Evolutionary conservation across 1,139 yeast species (phyloP).

Genomic region (Blastobotrys apis): DNA sequence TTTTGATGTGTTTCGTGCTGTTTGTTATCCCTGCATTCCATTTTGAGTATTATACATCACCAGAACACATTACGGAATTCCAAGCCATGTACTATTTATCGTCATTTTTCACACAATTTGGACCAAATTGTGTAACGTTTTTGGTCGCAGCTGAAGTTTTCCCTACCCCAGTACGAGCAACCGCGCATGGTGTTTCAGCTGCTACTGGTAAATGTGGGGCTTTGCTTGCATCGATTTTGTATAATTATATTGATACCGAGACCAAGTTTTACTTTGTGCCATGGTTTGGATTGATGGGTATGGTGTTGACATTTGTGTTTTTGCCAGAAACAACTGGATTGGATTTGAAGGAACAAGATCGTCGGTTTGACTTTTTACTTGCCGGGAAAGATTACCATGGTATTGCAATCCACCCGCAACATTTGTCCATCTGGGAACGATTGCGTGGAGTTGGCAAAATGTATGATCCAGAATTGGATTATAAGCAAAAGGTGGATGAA

Average conservation of each 20-base stretch:
- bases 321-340: slow-evolving; percentile 39
- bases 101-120: slow-evolving; percentile 66
- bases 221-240: slow-evolving; percentile 78
- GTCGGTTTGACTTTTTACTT: slow-evolving; percentile 35
- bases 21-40: slow-evolving; percentile 63
- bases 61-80: slow-evolving; percentile 48
- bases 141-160: slow-evolving; percentile 92
- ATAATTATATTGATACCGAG: slow-evolving; percentile 35
- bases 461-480: slow-evolving; percentile 38
- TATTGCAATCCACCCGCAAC: slow-evolving; percentile 36
- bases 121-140: slow-evolving; percentile 94
- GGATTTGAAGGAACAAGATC: slow-evolving; percentile 38
- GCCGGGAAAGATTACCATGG: slow-evolving; percentile 41
- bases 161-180: slow-evolving; percentile 97
- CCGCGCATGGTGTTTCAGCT: slow-evolving; percentile 97
- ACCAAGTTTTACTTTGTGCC: slow-evolving; percentile 38
- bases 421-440: slow-evolving; percentile 37
- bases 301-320: slow-evolving; percentile 34
- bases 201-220: slow-evolving; percentile 97
- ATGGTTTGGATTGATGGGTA: slow-evolving; percentile 39
- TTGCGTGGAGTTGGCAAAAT: slow-evolving; percentile 34
- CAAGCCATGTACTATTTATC: slow-evolving; percentile 60
- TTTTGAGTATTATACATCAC: slow-evolving; percentile 45
- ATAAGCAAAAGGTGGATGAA: slow-evolving; percentile 38
- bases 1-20: slow-evolving; percentile 52